A percentile compares a stretch with the other conserved stretches of the same genome.
Evolutionary conservation across 1,139 yeast species (phyloP).

Genomic region (Saccharomycopsis hybrid): DNA sequence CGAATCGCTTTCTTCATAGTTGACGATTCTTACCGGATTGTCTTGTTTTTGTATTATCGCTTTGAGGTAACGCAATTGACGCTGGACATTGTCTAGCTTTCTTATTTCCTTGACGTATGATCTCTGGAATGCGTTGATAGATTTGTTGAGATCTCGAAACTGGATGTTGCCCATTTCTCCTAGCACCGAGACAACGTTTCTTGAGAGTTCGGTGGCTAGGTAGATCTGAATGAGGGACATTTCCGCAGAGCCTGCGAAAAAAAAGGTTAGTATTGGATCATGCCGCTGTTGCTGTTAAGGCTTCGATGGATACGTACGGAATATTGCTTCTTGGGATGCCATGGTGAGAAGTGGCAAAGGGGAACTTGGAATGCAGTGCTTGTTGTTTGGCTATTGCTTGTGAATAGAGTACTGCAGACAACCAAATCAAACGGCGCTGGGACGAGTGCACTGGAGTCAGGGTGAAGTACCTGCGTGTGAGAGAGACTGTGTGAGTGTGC

Average conservation of each 20-base stretch:
- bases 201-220: conserved; percentile 83
- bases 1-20: conserved; percentile 13
- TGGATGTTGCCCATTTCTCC: conserved; percentile 84
- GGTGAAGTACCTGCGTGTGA: no score
- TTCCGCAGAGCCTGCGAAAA: conserved; percentile 75
- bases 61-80: conserved; percentile 44
- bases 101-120: conserved; percentile 81
- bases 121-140: conserved; percentile 77
- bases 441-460: no score
- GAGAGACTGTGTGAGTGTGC: no score
- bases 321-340: conserved; percentile 13
- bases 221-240: conserved; percentile 90
- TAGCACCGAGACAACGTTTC: conserved; percentile 76
- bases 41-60: conserved; percentile 27
- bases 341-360: neutral
- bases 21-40: conserved; percentile 15
- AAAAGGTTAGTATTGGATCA: conserved; percentile 1
- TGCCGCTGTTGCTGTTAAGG: neutral
- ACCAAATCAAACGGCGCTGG: no score
- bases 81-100: conserved; percentile 53
- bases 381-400: no score
- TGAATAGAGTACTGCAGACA: no score
- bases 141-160: conserved; percentile 80
- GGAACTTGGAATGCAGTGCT: neutral
- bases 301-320: conserved; percentile 16